Base-by-base conservation (phyloP, 805 yeast genomes). In the Yarrowia bubula region DNA sequence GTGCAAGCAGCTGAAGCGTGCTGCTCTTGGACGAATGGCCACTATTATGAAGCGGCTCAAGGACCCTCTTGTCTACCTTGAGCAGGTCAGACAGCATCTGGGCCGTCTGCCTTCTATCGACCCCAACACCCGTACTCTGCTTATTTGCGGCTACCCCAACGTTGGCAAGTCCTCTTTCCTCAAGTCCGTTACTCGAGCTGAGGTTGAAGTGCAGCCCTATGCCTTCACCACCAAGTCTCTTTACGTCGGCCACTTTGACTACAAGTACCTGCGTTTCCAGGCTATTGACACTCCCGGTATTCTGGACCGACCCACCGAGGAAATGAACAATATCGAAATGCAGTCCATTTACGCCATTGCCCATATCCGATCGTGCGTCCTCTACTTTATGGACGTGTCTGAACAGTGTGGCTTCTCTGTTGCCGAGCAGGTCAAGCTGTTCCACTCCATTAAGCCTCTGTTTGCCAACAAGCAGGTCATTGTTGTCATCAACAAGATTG, bases 261-360 rank as follows among this genome's bases (percentile, higher is more conserved):
- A 95, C 81, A 95, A 95, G 80, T 96, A 95, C 78, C 81, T 95
- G 74, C 84, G 99, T 74, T 95, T 95, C 82, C 99, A 95, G 81
- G 99, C 98, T 65, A 95, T 95, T 75, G 99, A 95, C 79, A 95
- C 99, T 42, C 99, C 99, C 38, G 99, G 99, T 81, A 92, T 95
- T 73, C 82, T 95, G 76, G 99, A 95, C 79, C 87, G 98, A 77
- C 99, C 99, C 67, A 92, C 98, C 50, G 99, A 95, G 78, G 99
- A 95, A 76, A 95, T 95, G 99, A 95, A 95, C 82, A 95, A 95
- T 79, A 95, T 95, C 77, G 99, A 95, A 81, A 95, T 95, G 99
- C 99, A 95, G 81, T 89, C 96, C 60, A 95, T 95, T 74, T 95
- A 95, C 74, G 99, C 99, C 68, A 92, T 95, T 82, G 99, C 99